These are phyloP conservation scores for Daedaleopsis nitida DNA, from an alignment of 768 basidiomycete genomes.

Conservation along the genomic window DNA sequence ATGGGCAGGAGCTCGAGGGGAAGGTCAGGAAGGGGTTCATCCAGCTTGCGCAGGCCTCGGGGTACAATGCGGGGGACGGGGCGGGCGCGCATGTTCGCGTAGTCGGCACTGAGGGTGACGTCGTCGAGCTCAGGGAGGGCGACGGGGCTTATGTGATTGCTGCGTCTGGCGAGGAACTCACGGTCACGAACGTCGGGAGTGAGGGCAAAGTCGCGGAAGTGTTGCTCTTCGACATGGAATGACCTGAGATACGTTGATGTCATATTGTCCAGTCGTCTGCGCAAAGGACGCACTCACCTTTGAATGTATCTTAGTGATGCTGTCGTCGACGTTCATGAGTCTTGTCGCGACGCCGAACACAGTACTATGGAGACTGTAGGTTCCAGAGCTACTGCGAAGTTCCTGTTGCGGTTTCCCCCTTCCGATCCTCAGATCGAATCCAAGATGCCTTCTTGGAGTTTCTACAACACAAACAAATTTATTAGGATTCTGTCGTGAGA, in stretches of 20 bases:
- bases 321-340: too few relatives aligned
- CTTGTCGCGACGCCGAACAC: too few relatives aligned
- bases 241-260: neutral
- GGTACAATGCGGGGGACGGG: constrained; percentile 65
- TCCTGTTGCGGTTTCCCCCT: too few relatives aligned
- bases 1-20: constrained; percentile 18
- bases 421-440: too few relatives aligned
- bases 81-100: constrained; percentile 63
- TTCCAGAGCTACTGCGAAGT: too few relatives aligned
- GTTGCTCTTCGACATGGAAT: constrained; percentile 65
- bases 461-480: too few relatives aligned
- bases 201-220: constrained; percentile 59
- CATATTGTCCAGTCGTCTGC: too few relatives aligned
- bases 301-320: too few relatives aligned
- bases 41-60: constrained; percentile 84
- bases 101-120: constrained; percentile 37
- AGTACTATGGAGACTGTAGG: too few relatives aligned
- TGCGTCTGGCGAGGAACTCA: constrained; percentile 44
- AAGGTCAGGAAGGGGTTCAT: constrained; percentile 68
- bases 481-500: too few relatives aligned
- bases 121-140: constrained; percentile 73
- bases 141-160: constrained; percentile 80
- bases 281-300: too few relatives aligned
- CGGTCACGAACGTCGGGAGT: constrained; percentile 67
- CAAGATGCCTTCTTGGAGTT: too few relatives aligned